Conservation (phyloP, 2,329 filamentous ascomycete species). For the Ascosphaera apis region DNA sequence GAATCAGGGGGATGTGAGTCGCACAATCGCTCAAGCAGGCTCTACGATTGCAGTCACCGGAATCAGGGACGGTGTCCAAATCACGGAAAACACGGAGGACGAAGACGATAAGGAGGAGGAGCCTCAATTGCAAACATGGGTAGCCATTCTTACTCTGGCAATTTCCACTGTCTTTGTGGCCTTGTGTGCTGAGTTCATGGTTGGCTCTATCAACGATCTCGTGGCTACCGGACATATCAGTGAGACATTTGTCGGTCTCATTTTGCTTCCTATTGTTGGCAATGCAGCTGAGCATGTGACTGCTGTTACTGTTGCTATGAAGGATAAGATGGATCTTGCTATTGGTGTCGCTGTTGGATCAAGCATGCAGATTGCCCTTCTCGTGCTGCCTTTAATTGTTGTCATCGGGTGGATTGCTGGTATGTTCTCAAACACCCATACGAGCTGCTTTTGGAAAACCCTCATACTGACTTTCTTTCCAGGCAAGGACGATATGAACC, state of each 20-base stretch:
- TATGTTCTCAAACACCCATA: conserved; percentile 5
- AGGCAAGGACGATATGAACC: conserved; percentile 20
- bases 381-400: conserved; percentile 37
- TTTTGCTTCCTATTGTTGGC: conserved; percentile 41
- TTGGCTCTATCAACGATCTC: conserved; percentile 33
- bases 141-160: conserved; percentile 48
- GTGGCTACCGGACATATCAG: conserved; percentile 25
- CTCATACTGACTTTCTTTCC: background rate
- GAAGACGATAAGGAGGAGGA: conserved; percentile 41
- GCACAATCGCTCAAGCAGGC: conserved; percentile 25
- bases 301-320: conserved; percentile 36
- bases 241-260: conserved; percentile 38
- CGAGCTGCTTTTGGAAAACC: background rate
- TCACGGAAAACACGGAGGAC: conserved; percentile 30
- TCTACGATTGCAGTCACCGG: conserved; percentile 28
- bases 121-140: conserved; percentile 48
- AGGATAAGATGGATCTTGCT: conserved; percentile 46
- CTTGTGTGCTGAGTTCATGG: conserved; percentile 47
- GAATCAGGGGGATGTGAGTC: conserved; percentile 25
- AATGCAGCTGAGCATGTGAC: conserved; percentile 45
- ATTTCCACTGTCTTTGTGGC: conserved; percentile 60
- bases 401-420: conserved; percentile 37
- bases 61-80: conserved; percentile 23
- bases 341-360: conserved; percentile 44
- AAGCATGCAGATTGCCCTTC: conserved; percentile 40